Percentiles rank a stretch among this genome's conserved stretches.
Evolutionary conservation across 2,329 filamentous ascomycete species (phyloP).

Genomic region (Endocalyx cinctus): DNA sequence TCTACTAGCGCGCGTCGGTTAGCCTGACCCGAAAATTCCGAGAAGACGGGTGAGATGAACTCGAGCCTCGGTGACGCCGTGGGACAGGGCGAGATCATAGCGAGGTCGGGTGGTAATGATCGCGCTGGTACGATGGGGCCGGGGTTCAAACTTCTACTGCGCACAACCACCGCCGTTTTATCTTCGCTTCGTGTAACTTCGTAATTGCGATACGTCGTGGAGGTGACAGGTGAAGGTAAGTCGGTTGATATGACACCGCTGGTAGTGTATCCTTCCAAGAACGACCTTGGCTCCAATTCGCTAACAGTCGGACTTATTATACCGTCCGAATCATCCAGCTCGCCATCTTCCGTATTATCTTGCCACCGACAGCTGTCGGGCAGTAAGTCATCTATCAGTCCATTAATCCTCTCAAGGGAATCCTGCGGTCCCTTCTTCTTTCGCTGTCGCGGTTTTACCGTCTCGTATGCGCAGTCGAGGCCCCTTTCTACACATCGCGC

Average conservation of each 20-base stretch:
- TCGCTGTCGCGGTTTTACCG: conserved; percentile 38
- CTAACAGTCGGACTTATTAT: no score
- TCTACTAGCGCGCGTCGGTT: conserved; percentile 54
- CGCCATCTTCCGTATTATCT: conserved; percentile 10
- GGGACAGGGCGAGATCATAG: conserved; percentile 37
- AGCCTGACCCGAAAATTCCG: conserved; percentile 51
- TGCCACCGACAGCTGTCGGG: conserved; percentile 17
- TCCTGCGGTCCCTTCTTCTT: conserved; percentile 33
- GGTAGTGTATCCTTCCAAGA: no score
- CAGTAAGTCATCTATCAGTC: conserved; percentile 6
- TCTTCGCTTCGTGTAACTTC: no score
- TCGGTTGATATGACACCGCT: no score
- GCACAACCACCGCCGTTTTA: conserved; percentile 12
- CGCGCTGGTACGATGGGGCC: conserved; percentile 16
- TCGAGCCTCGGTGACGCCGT: conserved; percentile 41
- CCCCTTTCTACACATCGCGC: conserved; percentile 45
- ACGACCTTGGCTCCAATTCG: no score
- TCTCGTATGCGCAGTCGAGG: conserved; percentile 46
- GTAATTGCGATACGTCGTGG: no score
- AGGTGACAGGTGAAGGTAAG: no score
- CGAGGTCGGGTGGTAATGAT: conserved; percentile 31
- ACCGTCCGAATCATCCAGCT: no score
- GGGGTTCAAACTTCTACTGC: conserved; percentile 15
- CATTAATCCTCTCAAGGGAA: no score
- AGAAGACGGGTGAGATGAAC: conserved; percentile 48